Evolutionary conservation across 2,329 filamentous ascomycete species (phyloP), one percentile per base, ranked within the genome.

Genomic region (Beauveria scarabaeidicola): DNA sequence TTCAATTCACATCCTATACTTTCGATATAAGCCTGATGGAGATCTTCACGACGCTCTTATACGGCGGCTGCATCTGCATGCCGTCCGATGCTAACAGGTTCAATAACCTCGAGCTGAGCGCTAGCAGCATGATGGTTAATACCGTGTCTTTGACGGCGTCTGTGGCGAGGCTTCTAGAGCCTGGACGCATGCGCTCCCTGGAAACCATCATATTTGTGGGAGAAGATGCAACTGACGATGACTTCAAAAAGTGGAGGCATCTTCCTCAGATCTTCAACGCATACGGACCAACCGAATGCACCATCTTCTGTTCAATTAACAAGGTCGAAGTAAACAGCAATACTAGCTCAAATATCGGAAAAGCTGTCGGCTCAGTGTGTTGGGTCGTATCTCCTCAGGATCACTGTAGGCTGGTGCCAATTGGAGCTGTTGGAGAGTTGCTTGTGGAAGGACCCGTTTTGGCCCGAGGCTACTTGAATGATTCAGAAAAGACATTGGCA

Each of bases 11-110:
- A 4, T 75, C 74, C 6, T 80, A 78, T 63, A 77, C 75, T 1
- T 82, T 82, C 52, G 79, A 83, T 59, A 74, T 75, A 1, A 76
- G 74, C 43, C 47, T 59, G n/a, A 58, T 73, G 3, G 79, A 81
- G 59, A 75, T 76, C 1, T 70, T 81, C 38, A 73, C 75, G 7
- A 72, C 78, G 0, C 70, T 84, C 0, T 72, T 78, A 17, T 68
- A 73, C 25, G 82, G 82, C 44, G 81, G 79, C 1, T 82, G 78
- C 60, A 72, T 84, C 11, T 84, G 81, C 63, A 70, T 84, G 0
- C 80, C 82, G 0, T 74, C 75, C 38, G 72, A 77, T 11, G 68
- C 74, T 19, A 75, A 80, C 61, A 69, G 77, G 21, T 69, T 79
- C 59, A 75, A 77, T 57, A 74, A 79, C 60, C 71, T 82, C 3